A percentile compares a stretch with the other conserved stretches of the same genome.
phyloP scores from a whole-genome alignment of 768 basidiomycete genomes.

The Mrakia frigida region DNA sequence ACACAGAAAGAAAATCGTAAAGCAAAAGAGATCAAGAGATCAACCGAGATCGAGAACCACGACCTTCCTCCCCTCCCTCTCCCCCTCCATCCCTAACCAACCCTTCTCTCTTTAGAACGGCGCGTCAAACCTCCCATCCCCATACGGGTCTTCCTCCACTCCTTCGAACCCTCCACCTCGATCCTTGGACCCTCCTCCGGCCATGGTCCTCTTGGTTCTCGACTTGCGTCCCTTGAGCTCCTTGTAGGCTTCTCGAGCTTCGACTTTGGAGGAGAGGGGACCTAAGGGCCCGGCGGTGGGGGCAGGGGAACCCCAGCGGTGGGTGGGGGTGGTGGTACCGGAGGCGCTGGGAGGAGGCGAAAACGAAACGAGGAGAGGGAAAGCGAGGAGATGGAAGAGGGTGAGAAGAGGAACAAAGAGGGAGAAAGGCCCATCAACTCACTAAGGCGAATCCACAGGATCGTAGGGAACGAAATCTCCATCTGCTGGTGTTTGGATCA shows the following conservation, averaged over 20 bases:
- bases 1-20: too few species aligned
- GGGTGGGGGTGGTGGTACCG: constrained; percentile 24
- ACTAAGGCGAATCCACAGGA: constrained; percentile 30
- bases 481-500: constrained; percentile 6
- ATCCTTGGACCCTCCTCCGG: neutral
- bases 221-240: constrained; percentile 31
- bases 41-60: too few species aligned
- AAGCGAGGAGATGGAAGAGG: neutral
- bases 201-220: constrained; percentile 8
- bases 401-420: neutral
- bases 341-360: neutral
- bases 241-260: constrained; percentile 21
- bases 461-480: constrained; percentile 31
- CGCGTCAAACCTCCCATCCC: constrained; percentile 30
- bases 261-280: constrained; percentile 27
- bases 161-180: constrained; percentile 9
- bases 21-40: too few species aligned
- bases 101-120: neutral
- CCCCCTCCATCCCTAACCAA: too few species aligned
- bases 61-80: neutral
- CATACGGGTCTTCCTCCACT: constrained; percentile 32
- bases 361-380: neutral
- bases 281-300: neutral
- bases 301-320: constrained; percentile 3
- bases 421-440: neutral